Conservation (phyloP, 1,284 basidiomycete genomes). For the Puccinia coronata region DNA sequence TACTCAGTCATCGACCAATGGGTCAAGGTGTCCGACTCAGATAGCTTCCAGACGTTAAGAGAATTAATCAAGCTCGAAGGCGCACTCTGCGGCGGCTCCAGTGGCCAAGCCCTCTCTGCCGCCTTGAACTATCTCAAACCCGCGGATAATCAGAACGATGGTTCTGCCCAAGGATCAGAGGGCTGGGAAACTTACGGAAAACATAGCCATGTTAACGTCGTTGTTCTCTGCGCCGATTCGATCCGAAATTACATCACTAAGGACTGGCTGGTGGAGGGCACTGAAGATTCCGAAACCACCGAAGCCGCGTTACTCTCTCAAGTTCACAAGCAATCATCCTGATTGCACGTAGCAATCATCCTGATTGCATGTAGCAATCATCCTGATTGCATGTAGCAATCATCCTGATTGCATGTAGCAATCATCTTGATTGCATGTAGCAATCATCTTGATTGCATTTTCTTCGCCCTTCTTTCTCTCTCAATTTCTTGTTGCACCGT, state of each 20-base stretch:
- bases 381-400: no score
- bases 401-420: no score
- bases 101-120: constrained; percentile 78
- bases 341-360: neutral
- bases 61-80: constrained; percentile 83
- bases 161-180: constrained; percentile 61
- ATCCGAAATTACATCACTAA: constrained; percentile 97
- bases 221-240: constrained; percentile 87
- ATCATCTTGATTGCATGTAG: no score
- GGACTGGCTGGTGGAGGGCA: constrained; percentile 57
- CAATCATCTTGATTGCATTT: neutral
- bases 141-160: neutral
- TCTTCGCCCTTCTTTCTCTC: neutral
- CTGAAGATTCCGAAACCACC: constrained; percentile 43
- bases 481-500: neutral
- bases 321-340: neutral
- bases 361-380: no score
- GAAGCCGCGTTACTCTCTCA: constrained; percentile 26
- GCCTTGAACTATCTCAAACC: constrained; percentile 74
- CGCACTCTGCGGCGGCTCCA: constrained; percentile 85
- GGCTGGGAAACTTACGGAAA: constrained; percentile 69
- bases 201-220: constrained; percentile 77
- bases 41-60: constrained; percentile 75
- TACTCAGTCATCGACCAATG: constrained; percentile 66
- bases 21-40: constrained; percentile 82